Evolutionary conservation across 768 basidiomycete species (phyloP), one percentile per base, ranked within the genome.

Genomic region (Clitopilus hobsonii): DNA sequence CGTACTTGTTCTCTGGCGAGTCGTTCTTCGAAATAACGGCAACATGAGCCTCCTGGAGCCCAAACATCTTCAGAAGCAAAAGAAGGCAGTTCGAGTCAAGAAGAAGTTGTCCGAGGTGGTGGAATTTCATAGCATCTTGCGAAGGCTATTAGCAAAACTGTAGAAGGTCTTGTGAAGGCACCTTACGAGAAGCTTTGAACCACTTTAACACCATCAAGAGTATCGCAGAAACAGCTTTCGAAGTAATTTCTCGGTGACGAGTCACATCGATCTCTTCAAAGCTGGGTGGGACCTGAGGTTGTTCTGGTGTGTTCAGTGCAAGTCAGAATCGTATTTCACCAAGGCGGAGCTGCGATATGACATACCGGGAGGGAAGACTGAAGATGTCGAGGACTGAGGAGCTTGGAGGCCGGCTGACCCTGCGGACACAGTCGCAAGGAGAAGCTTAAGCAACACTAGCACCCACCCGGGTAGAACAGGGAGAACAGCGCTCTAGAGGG

Each of bases 31-130:
- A 85, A n/a, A 91, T 76, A 5, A 99, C 89, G 4, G 88, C 83
- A 16, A 79, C 78, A 0, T 89, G 80, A 2, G 97, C 88, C 66
- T 99, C 97, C 67, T 94, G 91, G 58, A 98, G 69, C n/a, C 95
- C 93, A 68, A 98, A 98, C 88, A 98, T 97, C 76, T 98, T 98
- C 62, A 99, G 73, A 50, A 98, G 91, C 26, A 98, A 77, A 26
- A 98, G 74, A 11, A 98, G 71, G 66, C 94, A 96, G 63, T 98
- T 98, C 22, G 94, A 95, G 62, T 98, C 96, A 41, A 99, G 83
- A 6, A 99, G 75, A 28, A 93, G 83, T 68, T 96, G 94, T n/a
- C 94, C 94, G 22, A 99, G 79, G 68, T 98, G 94, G 69, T 99
- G 95, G 66, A 97, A 98, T 67, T 99, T 98, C 90, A 99, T 95